These are phyloP conservation scores for Nitzschia inconspicua DNA, from an alignment of 108 stramenopile species.

Conservation along the genomic window DNA sequence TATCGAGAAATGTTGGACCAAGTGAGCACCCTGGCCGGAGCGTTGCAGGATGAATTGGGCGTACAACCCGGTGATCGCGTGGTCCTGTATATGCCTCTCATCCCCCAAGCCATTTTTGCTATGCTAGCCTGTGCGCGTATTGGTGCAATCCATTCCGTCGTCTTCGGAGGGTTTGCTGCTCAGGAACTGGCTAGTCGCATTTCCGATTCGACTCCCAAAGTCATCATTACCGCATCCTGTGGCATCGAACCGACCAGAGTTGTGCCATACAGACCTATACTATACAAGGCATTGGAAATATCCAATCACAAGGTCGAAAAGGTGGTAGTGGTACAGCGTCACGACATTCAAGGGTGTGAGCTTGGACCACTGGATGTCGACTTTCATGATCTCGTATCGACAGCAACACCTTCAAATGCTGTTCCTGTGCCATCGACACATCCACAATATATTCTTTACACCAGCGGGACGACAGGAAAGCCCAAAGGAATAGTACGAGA, in stretches of 20 bases:
- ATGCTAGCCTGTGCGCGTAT: conserved; percentile 80
- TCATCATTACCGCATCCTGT: conserved; percentile 60
- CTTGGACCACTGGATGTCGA: conserved; percentile 37
- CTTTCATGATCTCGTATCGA: conserved; percentile 35
- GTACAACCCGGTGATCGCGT: conserved; percentile 71
- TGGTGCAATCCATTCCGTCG: conserved; percentile 82
- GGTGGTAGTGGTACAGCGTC: conserved; percentile 54
- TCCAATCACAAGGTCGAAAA: conserved; percentile 38
- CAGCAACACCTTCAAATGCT: conserved; percentile 27
- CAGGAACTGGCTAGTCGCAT: conserved; percentile 67
- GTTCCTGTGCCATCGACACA: conserved; percentile 48
- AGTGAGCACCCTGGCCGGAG: conserved; percentile 53
- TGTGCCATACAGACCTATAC: conserved; percentile 59
- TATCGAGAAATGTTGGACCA: conserved; percentile 57
- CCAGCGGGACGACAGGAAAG: conserved; percentile 67
- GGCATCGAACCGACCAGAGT: conserved; percentile 55
- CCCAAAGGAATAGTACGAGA: conserved; percentile 81
- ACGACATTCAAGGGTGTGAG: conserved; percentile 26
- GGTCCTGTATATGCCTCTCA: conserved; percentile 85
- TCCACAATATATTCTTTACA: conserved; percentile 70
- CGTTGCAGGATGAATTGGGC: conserved; percentile 35
- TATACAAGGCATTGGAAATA: conserved; percentile 59
- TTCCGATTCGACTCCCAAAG: conserved; percentile 62
- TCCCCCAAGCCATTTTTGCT: conserved; percentile 71
- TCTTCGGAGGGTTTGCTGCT: conserved; percentile 86